A percentile compares a stretch with the other conserved stretches of the same genome.
Conservation (phyloP, 1,284 basidiomycete species). For the Tylopilus sp. region DNA sequence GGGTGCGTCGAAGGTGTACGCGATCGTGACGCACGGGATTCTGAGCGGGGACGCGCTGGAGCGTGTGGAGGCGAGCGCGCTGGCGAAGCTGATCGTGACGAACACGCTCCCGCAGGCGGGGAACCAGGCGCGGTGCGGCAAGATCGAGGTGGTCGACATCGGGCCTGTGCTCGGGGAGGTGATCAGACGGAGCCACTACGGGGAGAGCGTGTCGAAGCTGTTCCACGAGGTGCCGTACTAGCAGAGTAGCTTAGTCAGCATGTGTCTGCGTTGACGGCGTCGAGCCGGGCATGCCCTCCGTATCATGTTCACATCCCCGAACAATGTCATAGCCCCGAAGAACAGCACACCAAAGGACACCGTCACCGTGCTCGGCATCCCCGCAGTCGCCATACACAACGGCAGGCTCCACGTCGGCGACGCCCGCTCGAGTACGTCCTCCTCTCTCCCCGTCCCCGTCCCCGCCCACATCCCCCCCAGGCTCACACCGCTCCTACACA, state of each 20-base stretch:
- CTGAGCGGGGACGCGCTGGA: constrained; percentile 86
- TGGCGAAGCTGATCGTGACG: constrained; percentile 97
- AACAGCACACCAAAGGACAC: constrained; percentile 46
- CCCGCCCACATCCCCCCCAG: constrained; percentile 31
- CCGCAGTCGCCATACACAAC: constrained; percentile 67
- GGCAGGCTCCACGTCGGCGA: constrained; percentile 68
- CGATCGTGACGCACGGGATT: constrained; percentile 98
- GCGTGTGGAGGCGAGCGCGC: constrained; percentile 67
- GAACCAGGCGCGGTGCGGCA: constrained; percentile 75
- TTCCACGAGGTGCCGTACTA: constrained; percentile 86
- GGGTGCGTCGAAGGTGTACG: constrained; percentile 84
- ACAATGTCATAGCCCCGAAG: constrained; percentile 46
- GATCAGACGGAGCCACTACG: constrained; percentile 87
- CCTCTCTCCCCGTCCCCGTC: constrained; percentile 11
- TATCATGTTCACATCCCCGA: constrained; percentile 62
- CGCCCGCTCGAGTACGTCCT: constrained; percentile 61
- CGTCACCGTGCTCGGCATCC: constrained; percentile 65
- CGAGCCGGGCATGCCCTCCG: constrained; percentile 59
- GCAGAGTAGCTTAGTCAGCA: constrained; percentile 27
- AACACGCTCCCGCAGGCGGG: constrained; percentile 93
- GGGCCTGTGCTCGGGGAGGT: constrained; percentile 96
- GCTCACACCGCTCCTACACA: constrained; percentile 59
- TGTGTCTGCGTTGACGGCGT: too few relatives aligned
- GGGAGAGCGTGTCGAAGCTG: constrained; percentile 79
- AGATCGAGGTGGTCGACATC: constrained; percentile 96